Evolutionary conservation across 768 basidiomycete species (phyloP).

Genomic region (Leccinum pellstonianum): DNA sequence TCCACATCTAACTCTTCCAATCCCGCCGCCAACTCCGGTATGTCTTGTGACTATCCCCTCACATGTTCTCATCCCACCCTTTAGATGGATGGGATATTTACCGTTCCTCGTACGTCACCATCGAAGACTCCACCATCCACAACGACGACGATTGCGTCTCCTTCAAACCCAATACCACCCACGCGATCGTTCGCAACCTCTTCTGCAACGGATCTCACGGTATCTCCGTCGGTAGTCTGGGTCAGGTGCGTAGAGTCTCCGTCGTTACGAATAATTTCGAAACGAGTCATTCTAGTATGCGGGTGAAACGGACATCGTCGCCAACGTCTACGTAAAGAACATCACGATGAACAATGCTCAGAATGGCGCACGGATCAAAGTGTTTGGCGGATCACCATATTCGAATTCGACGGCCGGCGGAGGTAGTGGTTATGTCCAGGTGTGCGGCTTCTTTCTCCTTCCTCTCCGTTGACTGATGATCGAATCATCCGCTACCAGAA

Average conservation of each 20-base stretch:
- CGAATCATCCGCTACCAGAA: constrained; percentile 11
- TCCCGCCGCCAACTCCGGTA: constrained; percentile 37
- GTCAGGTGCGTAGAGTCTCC: constrained; percentile 28
- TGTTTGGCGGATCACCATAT: constrained; percentile 44
- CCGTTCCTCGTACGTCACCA: constrained; percentile 35
- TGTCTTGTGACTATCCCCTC: not conserved
- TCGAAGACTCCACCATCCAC: constrained; percentile 38
- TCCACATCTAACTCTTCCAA: constrained; percentile 36
- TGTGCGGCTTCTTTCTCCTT: not conserved
- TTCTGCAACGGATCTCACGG: constrained; percentile 40
- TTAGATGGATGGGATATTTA: constrained; percentile 53
- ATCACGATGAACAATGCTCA: constrained; percentile 45
- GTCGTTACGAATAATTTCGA: not conserved
- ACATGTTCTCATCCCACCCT: not conserved
- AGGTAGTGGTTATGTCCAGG: constrained; percentile 43
- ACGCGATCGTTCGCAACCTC: constrained; percentile 41
- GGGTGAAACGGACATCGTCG: constrained; percentile 42
- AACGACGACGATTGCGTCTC: constrained; percentile 44
- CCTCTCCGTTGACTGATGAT: not conserved
- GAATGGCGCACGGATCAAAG: constrained; percentile 54
- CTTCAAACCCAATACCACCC: constrained; percentile 34
- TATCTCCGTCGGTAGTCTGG: constrained; percentile 50
- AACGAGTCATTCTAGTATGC: constrained; percentile 30
- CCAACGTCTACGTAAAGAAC: constrained; percentile 42
- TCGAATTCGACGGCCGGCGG: constrained; percentile 41